Conservation (phyloP, 225 moss, liverwort and hornwort species). For the Ulota crispa region DNA sequence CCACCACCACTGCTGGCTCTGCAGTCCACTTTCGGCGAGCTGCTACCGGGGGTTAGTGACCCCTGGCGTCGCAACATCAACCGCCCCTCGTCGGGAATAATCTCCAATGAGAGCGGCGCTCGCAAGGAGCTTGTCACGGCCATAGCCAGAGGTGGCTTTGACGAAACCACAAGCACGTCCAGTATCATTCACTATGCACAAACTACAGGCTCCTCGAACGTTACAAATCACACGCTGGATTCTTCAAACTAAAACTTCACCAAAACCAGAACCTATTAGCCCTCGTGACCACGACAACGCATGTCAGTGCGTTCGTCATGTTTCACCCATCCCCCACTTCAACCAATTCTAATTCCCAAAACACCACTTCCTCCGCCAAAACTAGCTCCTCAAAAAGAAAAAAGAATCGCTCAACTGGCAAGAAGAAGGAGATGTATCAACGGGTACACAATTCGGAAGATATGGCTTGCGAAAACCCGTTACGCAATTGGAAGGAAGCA, state of each 20-base stretch:
- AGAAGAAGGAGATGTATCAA: slow-evolving; percentile 2
- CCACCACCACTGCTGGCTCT: slow-evolving; percentile 7
- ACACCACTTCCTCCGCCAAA: neutral
- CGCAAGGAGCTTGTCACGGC: slow-evolving; percentile 23
- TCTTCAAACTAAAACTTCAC: slow-evolving; percentile 8
- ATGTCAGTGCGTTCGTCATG: slow-evolving; percentile 18
- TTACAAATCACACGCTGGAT: neutral
- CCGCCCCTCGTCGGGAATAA: slow-evolving; percentile 38
- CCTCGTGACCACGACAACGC: slow-evolving; percentile 13
- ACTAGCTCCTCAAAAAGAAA: neutral
- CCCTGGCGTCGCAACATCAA: slow-evolving; percentile 34
- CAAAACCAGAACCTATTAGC: slow-evolving; percentile 35
- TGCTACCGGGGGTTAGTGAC: slow-evolving; percentile 16
- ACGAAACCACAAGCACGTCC: slow-evolving; percentile 12
- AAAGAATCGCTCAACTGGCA: neutral
- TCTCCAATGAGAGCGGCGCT: slow-evolving; percentile 28
- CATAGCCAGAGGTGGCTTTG: slow-evolving; percentile 31
- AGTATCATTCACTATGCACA: slow-evolving; percentile 17
- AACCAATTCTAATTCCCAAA: neutral
- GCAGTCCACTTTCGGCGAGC: slow-evolving; percentile 39
- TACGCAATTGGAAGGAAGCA: neutral
- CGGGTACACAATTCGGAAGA: neutral
- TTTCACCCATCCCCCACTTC: slow-evolving; percentile 6
- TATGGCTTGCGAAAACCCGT: too few relatives aligned
- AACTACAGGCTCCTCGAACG: neutral